Conservation (phyloP, 2,329 filamentous ascomycete genomes). For the Zelopaecilomyces penicillatus region DNA sequence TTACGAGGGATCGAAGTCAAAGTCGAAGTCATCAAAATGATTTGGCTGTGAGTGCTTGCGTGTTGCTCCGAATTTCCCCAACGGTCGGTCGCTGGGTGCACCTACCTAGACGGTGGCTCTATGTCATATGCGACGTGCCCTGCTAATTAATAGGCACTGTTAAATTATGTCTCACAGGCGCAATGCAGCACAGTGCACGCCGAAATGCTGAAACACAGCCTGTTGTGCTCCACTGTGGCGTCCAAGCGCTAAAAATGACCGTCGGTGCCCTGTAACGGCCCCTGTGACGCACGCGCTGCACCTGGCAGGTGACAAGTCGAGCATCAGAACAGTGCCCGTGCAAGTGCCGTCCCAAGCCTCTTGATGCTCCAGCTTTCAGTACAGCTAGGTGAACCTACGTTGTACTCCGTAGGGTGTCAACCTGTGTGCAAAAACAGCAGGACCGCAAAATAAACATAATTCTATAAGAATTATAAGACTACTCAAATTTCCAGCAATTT, state of each 20-base stretch:
- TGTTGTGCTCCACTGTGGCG: constrained; percentile 1
- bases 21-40: neutral
- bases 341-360: no score
- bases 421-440: no score
- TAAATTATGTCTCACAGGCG: neutral
- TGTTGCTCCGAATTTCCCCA: constrained; percentile 7
- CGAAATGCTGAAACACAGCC: neutral
- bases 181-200: constrained; percentile 4
- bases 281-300: no score
- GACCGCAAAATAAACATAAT: no score
- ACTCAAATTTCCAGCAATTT: no score
- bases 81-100: neutral
- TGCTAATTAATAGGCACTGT: constrained; percentile 6
- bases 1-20: no score
- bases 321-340: no score
- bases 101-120: constrained; percentile 1
- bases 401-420: no score
- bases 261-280: neutral
- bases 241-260: constrained; percentile 3
- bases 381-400: no score
- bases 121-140: constrained; percentile 7
- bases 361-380: no score
- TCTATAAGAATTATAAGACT: no score
- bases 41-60: constrained; percentile 6
- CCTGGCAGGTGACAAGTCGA: no score